Evolutionary conservation across 2,329 filamentous ascomycete species (phyloP).

Genomic region (Talaromyces sp.): DNA sequence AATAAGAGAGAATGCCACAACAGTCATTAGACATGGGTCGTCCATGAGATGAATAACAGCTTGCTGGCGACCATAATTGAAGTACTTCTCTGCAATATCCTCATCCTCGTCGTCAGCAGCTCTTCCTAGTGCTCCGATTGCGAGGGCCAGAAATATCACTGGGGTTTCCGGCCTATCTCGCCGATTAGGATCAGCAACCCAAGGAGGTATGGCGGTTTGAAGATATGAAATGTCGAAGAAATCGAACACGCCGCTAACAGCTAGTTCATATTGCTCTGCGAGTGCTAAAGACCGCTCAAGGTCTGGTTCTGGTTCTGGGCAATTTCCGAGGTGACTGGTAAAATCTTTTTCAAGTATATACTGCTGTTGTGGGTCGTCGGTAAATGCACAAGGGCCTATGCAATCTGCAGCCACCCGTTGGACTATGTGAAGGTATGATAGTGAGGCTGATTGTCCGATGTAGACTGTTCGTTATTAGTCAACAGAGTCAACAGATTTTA

Average conservation of each 20-base stretch:
- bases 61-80: constrained; percentile 36
- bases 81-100: constrained; percentile 33
- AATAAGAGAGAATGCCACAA: constrained; percentile 52
- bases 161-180: background rate
- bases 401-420: constrained; percentile 49
- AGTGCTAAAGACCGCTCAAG: constrained; percentile 25
- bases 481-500: background rate
- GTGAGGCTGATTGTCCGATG: background rate
- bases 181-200: constrained; percentile 26
- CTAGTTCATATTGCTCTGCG: constrained; percentile 32
- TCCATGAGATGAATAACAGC: constrained; percentile 35
- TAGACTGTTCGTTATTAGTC: background rate
- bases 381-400: constrained; percentile 43
- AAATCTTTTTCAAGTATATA: constrained; percentile 36
- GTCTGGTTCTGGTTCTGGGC: constrained; percentile 22
- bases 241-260: constrained; percentile 29
- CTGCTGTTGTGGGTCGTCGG: constrained; percentile 40
- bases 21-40: constrained; percentile 47
- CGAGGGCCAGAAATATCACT: background rate
- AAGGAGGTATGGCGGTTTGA: constrained; percentile 24
- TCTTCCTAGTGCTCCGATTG: constrained; percentile 24
- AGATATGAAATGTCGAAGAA: constrained; percentile 34
- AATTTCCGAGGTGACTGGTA: background rate
- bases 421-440: constrained; percentile 27
- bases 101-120: constrained; percentile 33